phyloP scores from a whole-genome alignment of 2,329 filamentous ascomycete genomes.

The Calonectria hawksworthii region DNA sequence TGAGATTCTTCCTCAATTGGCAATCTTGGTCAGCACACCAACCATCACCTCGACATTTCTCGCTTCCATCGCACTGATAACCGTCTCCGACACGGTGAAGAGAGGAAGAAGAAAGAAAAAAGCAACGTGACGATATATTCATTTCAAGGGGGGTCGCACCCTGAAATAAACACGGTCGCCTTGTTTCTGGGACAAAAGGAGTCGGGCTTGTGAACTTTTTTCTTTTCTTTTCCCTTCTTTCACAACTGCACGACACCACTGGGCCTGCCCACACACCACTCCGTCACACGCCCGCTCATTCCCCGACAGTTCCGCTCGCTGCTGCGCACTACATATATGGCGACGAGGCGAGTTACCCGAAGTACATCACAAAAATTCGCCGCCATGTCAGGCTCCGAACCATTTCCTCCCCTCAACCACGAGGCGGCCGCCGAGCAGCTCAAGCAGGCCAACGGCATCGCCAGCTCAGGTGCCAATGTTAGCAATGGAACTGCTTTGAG shows the following conservation, averaged over 20 bases:
- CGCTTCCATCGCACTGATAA: background rate
- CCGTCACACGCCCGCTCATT: background rate
- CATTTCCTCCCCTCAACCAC: conserved; percentile 67
- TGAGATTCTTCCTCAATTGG: conserved; percentile 12
- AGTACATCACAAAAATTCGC: conserved; percentile 16
- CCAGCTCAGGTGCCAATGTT: conserved; percentile 35
- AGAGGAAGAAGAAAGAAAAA: too few relatives aligned
- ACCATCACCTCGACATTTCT: background rate
- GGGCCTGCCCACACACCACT: background rate
- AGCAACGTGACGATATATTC: background rate
- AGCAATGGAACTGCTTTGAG: conserved; percentile 58
- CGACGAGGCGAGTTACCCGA: conserved; percentile 11
- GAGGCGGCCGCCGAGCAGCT: conserved; percentile 62
- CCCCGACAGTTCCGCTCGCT: background rate
- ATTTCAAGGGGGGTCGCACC: background rate
- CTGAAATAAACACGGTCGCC: background rate
- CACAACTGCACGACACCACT: background rate
- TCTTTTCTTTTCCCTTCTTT: background rate
- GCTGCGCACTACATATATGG: conserved; percentile 8
- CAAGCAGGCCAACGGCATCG: conserved; percentile 52
- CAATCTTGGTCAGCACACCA: conserved; percentile 2
- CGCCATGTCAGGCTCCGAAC: conserved; percentile 63
- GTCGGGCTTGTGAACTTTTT: background rate
- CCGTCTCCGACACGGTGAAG: background rate
- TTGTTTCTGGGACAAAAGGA: background rate